A percentile compares a stretch with the other conserved stretches of the same genome.
phyloP scores from a whole-genome alignment of 495 filamentous ascomycete species.

The Podospora anserina region DNA sequence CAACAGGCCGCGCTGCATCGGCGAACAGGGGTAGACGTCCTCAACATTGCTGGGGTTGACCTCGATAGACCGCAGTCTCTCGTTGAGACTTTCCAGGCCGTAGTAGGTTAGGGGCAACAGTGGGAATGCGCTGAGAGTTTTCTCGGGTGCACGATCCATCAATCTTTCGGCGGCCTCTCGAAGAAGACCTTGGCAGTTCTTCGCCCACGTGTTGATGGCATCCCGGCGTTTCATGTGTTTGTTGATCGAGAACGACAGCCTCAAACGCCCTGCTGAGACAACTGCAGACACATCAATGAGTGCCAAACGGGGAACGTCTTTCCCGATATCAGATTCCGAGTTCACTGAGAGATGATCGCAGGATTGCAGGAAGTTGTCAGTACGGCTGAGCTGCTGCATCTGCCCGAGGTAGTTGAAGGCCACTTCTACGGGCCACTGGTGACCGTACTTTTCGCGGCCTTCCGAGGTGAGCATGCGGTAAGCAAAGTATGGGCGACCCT shows the following conservation, averaged over 20 bases:
- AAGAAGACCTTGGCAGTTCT: conserved; percentile 45
- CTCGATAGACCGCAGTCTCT: conserved; percentile 40
- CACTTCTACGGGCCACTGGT: conserved; percentile 56
- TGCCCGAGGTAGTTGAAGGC: conserved; percentile 56
- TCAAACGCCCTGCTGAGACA: conserved; percentile 46
- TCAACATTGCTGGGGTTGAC: conserved; percentile 33
- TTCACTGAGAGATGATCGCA: conserved; percentile 31
- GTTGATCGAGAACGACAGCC: conserved; percentile 57
- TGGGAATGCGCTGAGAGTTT: conserved; percentile 54
- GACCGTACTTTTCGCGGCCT: conserved; percentile 33
- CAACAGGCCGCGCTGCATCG: conserved; percentile 43
- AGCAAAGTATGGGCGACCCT: conserved; percentile 34
- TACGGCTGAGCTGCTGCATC: conserved; percentile 45
- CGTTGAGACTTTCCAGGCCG: conserved; percentile 42
- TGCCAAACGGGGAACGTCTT: conserved; percentile 55
- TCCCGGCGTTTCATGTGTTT: conserved; percentile 53
- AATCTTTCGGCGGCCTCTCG: conserved; percentile 40
- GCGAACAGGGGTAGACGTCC: conserved; percentile 45
- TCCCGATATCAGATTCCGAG: conserved; percentile 41
- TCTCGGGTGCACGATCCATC: conserved; percentile 34
- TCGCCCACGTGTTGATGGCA: conserved; percentile 49
- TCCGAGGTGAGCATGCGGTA: conserved; percentile 41
- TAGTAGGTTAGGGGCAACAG: conserved; percentile 53
- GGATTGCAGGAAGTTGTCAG: conserved; percentile 51
- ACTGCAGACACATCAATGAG: conserved; percentile 40